These are phyloP conservation scores for Microdochium nivale DNA, from an alignment of 2,329 filamentous ascomycete species.

Conservation along the genomic window DNA sequence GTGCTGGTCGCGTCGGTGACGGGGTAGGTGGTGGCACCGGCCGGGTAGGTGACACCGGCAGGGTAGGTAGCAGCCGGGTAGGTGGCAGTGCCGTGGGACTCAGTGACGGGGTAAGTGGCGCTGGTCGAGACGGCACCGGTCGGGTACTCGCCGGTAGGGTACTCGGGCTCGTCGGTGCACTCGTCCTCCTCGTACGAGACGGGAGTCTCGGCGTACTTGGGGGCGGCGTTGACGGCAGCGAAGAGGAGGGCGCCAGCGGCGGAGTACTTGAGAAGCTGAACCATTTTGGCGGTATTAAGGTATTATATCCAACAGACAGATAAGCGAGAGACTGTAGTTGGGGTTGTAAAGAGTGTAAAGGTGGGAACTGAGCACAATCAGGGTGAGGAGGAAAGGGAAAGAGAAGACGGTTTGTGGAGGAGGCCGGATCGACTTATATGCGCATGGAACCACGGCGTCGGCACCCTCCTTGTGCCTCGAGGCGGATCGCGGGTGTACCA, in stretches of 20 bases:
- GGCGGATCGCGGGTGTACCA: conserved; percentile 1
- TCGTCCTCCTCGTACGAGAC: conserved; percentile 2
- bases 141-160: neutral
- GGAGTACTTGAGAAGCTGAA: conserved; percentile 20
- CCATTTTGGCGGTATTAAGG: conserved; percentile 15
- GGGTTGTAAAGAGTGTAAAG: conserved; percentile 5
- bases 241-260: conserved; percentile 19
- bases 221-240: conserved; percentile 14
- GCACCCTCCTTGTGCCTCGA: neutral
- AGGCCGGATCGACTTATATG: neutral
- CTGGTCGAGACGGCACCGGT: neutral
- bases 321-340: conserved; percentile 23
- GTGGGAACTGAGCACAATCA: conserved; percentile 1
- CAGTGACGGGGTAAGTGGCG: neutral
- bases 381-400: conserved; percentile 6
- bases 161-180: conserved; percentile 1
- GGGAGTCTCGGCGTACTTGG: conserved; percentile 1
- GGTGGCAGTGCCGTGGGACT: conserved; percentile 1
- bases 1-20: neutral
- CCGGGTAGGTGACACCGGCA: conserved; percentile 4
- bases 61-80: conserved; percentile 1
- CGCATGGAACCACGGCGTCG: neutral
- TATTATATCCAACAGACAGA: conserved; percentile 6
- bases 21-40: conserved; percentile 4
- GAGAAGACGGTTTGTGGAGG: conserved; percentile 6